Base-by-base conservation (phyloP, 2,329 filamentous ascomycete species). In the Phyllosticta citriasiana region DNA sequence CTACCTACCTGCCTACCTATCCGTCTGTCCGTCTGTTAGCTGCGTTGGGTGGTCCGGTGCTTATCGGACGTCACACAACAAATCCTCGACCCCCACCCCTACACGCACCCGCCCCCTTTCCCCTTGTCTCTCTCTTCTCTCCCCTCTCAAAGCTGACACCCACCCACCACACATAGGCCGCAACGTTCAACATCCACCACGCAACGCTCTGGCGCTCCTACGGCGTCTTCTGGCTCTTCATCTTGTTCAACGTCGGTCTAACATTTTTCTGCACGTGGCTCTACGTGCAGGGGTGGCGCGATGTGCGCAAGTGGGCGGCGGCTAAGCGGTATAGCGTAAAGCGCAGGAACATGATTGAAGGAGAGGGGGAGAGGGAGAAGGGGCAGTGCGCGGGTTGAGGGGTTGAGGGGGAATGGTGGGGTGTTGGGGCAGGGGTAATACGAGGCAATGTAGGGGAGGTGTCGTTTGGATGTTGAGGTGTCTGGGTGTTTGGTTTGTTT, bases 121-220 rank as follows among this genome's bases (percentile, higher is more conserved):
- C 57, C 57, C 52, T 53, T 4, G 40, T 35, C 35, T 25, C 24
- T 22, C n/a, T 12, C 27, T 30, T 47, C 35, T 24, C 26, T 24
- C 6, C 6, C 47, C n/a, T 26, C 14, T n/a, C 47, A 51, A 9
- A 2, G 4, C 33, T 16, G 16, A 40, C 33, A 30, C 33, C 12
- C 2, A 8, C 1, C 12, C 12, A 6, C 33, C 8, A 40, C 2
- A 19, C 30, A 30, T 16, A 61, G 60, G 72, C 69, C 14, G 70
- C 69, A 0, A 74, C 76, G 0, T 85, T 89, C 68, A 86, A 84
- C 65, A 78, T 88, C 7, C 83, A 78, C 57, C 84, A 86, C 55
- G 70, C 70, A 1, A 72, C 87, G 57, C 84, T 85, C 55, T 89
- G 86, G 87, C 74, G 85, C 10, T 76, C 88, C 62, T 88, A 87